phyloP scores from a whole-genome alignment of 2,329 filamentous ascomycete species.

The Nothophoma quercina region DNA sequence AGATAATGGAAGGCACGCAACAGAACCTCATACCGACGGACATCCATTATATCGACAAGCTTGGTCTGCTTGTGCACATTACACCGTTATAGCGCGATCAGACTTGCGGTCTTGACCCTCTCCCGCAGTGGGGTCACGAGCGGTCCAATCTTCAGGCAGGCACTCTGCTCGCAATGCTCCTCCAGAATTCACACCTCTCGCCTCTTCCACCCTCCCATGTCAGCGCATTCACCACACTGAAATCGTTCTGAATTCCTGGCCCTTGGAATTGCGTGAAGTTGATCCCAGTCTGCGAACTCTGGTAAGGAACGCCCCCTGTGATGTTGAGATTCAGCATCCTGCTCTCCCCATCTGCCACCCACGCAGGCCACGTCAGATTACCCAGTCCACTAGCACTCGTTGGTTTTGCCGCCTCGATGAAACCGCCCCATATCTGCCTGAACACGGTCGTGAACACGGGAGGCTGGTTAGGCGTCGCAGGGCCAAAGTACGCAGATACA shows the following conservation, averaged over 20 bases:
- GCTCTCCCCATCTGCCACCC: constrained; percentile 4
- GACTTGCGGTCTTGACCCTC: too few species aligned
- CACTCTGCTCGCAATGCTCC: constrained; percentile 15
- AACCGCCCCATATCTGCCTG: constrained; percentile 3
- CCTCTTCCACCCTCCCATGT: constrained; percentile 33
- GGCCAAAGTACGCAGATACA: constrained; percentile 27
- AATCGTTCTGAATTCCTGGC: constrained; percentile 23
- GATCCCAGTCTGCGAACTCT: too few species aligned
- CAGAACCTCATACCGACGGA: too few species aligned
- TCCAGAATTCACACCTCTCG: constrained; percentile 34
- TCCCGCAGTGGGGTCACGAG: too few species aligned
- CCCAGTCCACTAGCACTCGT: neutral
- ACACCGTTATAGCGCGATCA: too few species aligned
- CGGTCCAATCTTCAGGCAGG: too few species aligned
- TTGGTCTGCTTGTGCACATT: too few species aligned
- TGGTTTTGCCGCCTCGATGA: neutral
- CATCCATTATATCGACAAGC: too few species aligned
- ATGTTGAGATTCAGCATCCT: constrained; percentile 8
- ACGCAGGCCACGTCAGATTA: constrained; percentile 1
- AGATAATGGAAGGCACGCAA: too few species aligned
- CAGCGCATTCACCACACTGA: constrained; percentile 29
- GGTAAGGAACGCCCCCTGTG: neutral
- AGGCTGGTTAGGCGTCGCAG: constrained; percentile 12
- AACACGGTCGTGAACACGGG: constrained; percentile 1
- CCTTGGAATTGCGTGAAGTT: too few species aligned